These are phyloP conservation scores for Kluyveromyces nonfermentans DNA, from an alignment of 805 yeast species.

Conservation along the genomic window DNA sequence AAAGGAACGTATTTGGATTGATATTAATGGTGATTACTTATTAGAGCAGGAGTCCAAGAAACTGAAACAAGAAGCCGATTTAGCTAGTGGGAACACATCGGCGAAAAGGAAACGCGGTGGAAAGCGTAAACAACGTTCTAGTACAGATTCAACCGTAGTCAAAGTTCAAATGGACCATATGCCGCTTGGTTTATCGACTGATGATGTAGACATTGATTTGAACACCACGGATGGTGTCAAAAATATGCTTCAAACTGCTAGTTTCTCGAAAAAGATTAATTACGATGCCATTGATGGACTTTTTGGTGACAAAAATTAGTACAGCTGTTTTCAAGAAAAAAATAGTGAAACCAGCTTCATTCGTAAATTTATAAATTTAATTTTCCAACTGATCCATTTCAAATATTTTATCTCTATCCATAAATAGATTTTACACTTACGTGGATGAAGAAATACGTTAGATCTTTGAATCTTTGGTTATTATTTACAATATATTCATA, in stretches of 20 bases:
- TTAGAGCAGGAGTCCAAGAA: conserved; percentile 78
- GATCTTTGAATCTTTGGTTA: too few species aligned
- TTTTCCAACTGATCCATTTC: too few species aligned
- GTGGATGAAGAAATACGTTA: too few species aligned
- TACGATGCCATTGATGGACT: conserved; percentile 65
- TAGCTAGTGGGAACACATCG: conserved; percentile 64
- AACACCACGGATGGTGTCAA: conserved; percentile 77
- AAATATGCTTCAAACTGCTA: conserved; percentile 62
- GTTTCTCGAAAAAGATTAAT: conserved; percentile 82
- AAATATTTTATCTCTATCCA: too few species aligned
- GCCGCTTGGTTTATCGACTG: conserved; percentile 14
- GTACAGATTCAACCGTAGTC: conserved; percentile 26
- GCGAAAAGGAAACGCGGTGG: conserved; percentile 38
- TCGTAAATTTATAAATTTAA: too few species aligned
- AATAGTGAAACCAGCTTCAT: too few species aligned
- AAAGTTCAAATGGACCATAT: conserved; percentile 21
- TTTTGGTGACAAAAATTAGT: conserved; percentile 18
- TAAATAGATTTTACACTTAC: too few species aligned
- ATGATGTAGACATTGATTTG: conserved; percentile 27
- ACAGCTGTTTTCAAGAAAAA: not conserved
- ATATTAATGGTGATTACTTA: conserved; percentile 77
- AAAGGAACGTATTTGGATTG: conserved; percentile 85
- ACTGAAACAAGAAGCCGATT: conserved; percentile 79
- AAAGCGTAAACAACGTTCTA: conserved; percentile 22
- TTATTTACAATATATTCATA: not conserved